Evolutionary conservation across 805 yeast species (phyloP).

Genomic region (Wickerhamomyces chambardii): DNA sequence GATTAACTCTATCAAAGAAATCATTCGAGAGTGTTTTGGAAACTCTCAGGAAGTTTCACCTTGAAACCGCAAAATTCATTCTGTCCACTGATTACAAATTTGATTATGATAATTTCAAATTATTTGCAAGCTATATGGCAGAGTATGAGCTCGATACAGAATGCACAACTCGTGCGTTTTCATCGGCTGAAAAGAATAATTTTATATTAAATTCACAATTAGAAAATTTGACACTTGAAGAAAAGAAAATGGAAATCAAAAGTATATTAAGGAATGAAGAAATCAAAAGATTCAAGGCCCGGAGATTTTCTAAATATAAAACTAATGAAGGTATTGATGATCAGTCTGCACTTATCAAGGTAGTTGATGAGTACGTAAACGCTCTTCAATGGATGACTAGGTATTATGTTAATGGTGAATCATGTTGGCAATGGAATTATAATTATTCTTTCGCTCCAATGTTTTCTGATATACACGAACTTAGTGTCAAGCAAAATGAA

Average conservation of each 20-base stretch:
- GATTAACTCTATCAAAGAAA: constrained; percentile 76
- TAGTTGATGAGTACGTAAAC: constrained; percentile 70
- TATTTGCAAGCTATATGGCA: constrained; percentile 36
- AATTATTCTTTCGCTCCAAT: constrained; percentile 82
- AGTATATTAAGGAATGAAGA: constrained; percentile 43
- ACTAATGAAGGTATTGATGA: constrained; percentile 54
- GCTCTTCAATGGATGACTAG: constrained; percentile 92
- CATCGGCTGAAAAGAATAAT: too few relatives aligned
- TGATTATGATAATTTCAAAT: constrained; percentile 53
- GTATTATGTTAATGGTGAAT: constrained; percentile 77
- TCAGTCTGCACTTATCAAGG: constrained; percentile 40
- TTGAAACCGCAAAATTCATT: constrained; percentile 45
- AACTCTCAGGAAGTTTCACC: constrained; percentile 56
- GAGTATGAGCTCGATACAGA: constrained; percentile 41
- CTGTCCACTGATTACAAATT: too few relatives aligned
- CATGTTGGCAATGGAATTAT: constrained; percentile 87
- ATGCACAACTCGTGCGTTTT: constrained; percentile 33
- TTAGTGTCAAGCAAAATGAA: neutral
- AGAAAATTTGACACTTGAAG: constrained; percentile 29
- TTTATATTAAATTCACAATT: too few relatives aligned
- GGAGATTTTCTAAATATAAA: constrained; percentile 74
- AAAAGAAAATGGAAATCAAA: constrained; percentile 40
- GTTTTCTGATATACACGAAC: constrained; percentile 62
- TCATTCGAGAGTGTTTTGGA: constrained; percentile 77
- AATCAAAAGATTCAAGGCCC: constrained; percentile 52